phyloP scores from a whole-genome alignment of 805 yeast species.

The Teunomyces tritomae region DNA sequence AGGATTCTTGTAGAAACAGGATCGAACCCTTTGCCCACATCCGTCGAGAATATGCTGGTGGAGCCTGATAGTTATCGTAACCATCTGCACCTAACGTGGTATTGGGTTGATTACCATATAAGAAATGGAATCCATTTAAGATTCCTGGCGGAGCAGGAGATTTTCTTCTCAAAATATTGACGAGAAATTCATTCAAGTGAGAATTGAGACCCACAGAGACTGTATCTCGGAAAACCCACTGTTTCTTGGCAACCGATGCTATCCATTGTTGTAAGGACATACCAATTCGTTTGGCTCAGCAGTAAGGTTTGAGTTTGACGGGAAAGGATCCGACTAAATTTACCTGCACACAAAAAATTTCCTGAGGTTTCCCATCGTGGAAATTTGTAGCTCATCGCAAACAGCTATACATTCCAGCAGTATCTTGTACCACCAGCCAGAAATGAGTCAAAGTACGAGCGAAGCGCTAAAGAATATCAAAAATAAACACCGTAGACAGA shows the following conservation, averaged over 20 bases:
- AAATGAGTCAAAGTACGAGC: constrained; percentile 22
- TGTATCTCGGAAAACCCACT: constrained; percentile 21
- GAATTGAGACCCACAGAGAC: constrained; percentile 18
- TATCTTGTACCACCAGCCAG: not conserved
- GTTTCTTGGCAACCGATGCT: constrained; percentile 10
- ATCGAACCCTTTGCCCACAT: constrained; percentile 81
- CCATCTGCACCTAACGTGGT: constrained; percentile 63
- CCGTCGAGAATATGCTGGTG: constrained; percentile 53
- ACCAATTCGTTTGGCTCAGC: no score
- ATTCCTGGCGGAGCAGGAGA: not conserved
- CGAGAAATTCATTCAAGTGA: constrained; percentile 13
- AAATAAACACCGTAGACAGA: constrained; percentile 79
- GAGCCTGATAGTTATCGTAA: constrained; percentile 77
- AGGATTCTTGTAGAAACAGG: constrained; percentile 20
- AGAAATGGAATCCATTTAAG: constrained; percentile 56
- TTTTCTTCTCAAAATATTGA: not conserved
- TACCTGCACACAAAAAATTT: not conserved
- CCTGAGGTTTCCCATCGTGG: not conserved
- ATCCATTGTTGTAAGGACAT: constrained; percentile 16
- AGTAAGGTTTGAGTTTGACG: no score
- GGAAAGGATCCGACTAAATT: not conserved
- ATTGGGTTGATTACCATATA: constrained; percentile 62
- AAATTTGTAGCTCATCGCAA: constrained; percentile 7
- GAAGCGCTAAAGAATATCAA: constrained; percentile 46
- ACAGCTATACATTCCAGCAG: not conserved